Conservation (phyloP, 306 rosid genomes). For the Quercus glauca region DNA sequence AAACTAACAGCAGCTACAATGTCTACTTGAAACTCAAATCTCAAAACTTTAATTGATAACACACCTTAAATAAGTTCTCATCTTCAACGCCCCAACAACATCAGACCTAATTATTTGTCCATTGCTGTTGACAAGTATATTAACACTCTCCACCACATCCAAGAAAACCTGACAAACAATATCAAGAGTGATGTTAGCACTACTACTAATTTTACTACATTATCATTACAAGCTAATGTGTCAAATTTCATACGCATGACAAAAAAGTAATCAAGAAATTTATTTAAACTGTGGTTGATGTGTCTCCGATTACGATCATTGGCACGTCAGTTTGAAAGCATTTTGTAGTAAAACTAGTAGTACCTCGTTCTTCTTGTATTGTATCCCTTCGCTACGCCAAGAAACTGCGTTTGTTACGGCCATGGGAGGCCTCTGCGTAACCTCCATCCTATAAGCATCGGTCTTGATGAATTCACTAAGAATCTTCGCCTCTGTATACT, state of each 20-base stretch:
- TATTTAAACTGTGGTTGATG: too few species aligned
- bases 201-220: too few species aligned
- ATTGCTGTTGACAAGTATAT: slow-evolving; percentile 96
- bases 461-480: slow-evolving; percentile 98
- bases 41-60: slow-evolving; percentile 14
- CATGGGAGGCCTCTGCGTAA: slow-evolving; percentile 97
- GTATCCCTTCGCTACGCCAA: slow-evolving; percentile 98
- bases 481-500: slow-evolving; percentile 92
- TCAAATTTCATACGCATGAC: neutral
- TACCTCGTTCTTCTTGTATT: slow-evolving; percentile 97
- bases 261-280: neutral
- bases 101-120: slow-evolving; percentile 98
- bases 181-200: neutral
- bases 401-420: slow-evolving; percentile 99
- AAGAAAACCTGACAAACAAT: slow-evolving; percentile 69
- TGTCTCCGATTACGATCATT: too few species aligned
- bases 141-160: slow-evolving; percentile 99
- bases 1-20: neutral
- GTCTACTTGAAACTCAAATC: neutral
- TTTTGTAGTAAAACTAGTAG: slow-evolving; percentile 3
- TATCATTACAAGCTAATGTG: too few species aligned
- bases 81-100: slow-evolving; percentile 96
- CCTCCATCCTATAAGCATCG: slow-evolving; percentile 98
- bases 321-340: too few species aligned
- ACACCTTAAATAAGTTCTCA: slow-evolving; percentile 97